Base-by-base conservation (phyloP, 805 yeast species). In the Candida quercuum region DNA sequence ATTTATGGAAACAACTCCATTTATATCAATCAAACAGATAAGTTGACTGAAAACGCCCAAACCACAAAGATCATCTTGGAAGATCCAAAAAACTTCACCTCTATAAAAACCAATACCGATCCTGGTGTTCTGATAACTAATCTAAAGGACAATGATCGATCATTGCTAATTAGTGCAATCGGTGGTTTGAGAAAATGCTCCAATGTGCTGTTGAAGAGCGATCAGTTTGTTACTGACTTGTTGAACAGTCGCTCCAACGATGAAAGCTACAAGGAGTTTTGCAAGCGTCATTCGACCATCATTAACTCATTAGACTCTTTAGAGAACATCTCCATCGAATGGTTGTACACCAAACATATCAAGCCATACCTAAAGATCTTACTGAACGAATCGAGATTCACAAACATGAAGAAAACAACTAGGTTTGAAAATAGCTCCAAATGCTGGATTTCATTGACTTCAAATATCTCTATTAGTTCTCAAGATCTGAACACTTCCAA, bases 131-230 rank as follows among this genome's bases (percentile, higher is more conserved):
- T 54, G 10, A 37, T 63, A 5, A 37, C 47, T 5, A 25, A 32
- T 3, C 27, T 32, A 5, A 31, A 30, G 1, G 18, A 38, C 3
- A 17, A n/a, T 6, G 32, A 38, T n/a, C 37, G 53, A 12, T 55
- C 67, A 2, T 33, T 67, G n/a, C 38, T 67, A 26, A 43, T 66
- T 15, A 52, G 68, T 21, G 66, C 71, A 3, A 52, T 66, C 36
- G 72, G 72, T 30, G 72, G 72, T 0, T 42, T 67, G 15, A 57
- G 70, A 36, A 68, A 66, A 39, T 57, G 61, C 33, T 46, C 71
- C 6, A 53, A 56, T 42, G 56, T 63, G 3, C 33, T 53, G 3
- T 18, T 53, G 4, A 18, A 38, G 16, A 35, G 43, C 25, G 12
- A 28, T 6, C 25, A 13, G 2, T 30, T 52, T n/a, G 26, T 46